Conservation (phyloP, 352 stramenopile genomes). For the Lagenidium giganteum region DNA sequence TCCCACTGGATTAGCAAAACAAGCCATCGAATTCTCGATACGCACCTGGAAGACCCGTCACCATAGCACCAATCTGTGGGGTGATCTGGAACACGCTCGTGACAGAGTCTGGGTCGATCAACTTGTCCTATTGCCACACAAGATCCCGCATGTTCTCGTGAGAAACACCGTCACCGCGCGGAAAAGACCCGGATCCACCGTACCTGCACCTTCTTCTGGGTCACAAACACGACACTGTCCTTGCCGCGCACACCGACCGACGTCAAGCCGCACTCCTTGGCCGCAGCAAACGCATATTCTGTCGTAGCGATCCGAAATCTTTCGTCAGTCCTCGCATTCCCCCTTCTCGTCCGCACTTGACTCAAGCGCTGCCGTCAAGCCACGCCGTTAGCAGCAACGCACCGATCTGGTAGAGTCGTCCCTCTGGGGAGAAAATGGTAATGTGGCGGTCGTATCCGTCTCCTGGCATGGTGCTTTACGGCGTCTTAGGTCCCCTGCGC, state of each 20-base stretch:
- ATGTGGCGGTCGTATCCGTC: constrained; percentile 92
- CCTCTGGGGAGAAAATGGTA: constrained; percentile 99
- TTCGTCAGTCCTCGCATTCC: constrained; percentile 3
- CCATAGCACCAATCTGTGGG: constrained; percentile 92
- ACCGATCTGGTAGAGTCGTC: constrained; percentile 98
- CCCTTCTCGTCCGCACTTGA: not conserved
- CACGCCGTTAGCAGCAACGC: constrained; percentile 4
- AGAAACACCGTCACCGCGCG: not conserved
- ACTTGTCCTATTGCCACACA: constrained; percentile 66
- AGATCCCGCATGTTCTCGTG: no score
- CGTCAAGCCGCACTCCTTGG: constrained; percentile 91
- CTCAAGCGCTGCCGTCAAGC: not conserved
- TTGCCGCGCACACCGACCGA: constrained; percentile 94
- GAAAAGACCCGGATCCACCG: not conserved
- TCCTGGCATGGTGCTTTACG: constrained; percentile 60
- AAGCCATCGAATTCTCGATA: not conserved
- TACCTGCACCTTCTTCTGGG: constrained; percentile 98
- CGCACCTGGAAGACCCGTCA: constrained; percentile 90
- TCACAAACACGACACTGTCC: constrained; percentile 94
- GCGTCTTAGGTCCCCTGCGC: constrained; percentile 4
- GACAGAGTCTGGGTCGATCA: constrained; percentile 94
- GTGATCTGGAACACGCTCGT: constrained; percentile 97
- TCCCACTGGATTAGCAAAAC: constrained; percentile 1
- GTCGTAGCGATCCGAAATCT: constrained; percentile 4
- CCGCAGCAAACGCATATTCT: constrained; percentile 99